Evolutionary conservation across 2,329 filamentous ascomycete genomes (phyloP).

Genomic region (Verticillium nubilum): DNA sequence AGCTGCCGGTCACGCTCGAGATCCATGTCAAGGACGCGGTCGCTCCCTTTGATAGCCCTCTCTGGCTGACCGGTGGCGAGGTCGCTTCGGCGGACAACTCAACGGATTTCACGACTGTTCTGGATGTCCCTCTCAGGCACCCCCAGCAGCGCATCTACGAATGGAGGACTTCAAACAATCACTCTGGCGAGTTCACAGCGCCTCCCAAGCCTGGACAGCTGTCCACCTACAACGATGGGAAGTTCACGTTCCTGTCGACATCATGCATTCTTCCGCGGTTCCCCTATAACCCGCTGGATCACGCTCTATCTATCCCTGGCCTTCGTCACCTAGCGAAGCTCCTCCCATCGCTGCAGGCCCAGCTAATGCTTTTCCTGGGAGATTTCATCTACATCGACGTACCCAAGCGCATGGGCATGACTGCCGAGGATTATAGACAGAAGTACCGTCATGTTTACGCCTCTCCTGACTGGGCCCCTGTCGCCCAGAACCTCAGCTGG

Average conservation of each 20-base stretch:
- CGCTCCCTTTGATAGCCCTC: constrained; percentile 45
- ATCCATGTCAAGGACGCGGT: constrained; percentile 50
- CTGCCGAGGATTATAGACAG: constrained; percentile 71
- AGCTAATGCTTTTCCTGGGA: constrained; percentile 77
- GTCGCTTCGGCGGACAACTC: constrained; percentile 63
- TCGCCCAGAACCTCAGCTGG: constrained; percentile 82
- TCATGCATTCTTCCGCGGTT: constrained; percentile 91
- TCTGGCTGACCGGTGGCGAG: constrained; percentile 63
- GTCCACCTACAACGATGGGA: constrained; percentile 55
- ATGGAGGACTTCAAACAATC: constrained; percentile 82
- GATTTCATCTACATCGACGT: constrained; percentile 93
- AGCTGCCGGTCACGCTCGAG: constrained; percentile 71
- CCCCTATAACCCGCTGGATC: constrained; percentile 79
- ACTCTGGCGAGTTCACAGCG: constrained; percentile 74
- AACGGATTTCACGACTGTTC: constrained; percentile 75
- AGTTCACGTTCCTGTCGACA: constrained; percentile 85
- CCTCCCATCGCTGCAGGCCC: constrained; percentile 65
- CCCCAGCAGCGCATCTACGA: constrained; percentile 71
- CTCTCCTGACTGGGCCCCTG: constrained; percentile 81
- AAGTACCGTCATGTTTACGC: constrained; percentile 96
- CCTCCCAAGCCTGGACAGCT: constrained; percentile 65
- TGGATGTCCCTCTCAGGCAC: constrained; percentile 60
- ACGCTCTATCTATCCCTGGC: constrained; percentile 77
- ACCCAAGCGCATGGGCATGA: constrained; percentile 69
- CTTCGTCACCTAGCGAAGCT: constrained; percentile 70